Evolutionary conservation across 1,139 yeast genomes (phyloP), one percentile per base, ranked within the genome.

Genomic region (Diutina catenulata): DNA sequence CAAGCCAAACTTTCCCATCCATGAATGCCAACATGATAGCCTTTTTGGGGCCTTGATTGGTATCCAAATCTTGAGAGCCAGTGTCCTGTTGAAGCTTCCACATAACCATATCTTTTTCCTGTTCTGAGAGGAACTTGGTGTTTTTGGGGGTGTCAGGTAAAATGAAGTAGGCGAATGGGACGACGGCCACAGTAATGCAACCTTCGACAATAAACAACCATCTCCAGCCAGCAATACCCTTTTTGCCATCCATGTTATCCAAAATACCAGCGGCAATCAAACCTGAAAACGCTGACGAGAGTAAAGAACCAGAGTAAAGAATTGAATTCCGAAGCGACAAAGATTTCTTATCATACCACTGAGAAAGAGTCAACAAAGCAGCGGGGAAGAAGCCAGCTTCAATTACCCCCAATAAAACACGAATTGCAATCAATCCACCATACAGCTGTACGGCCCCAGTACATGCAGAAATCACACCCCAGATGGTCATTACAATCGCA

Each of bases 281-380:
- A 41, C 94, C 93, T 40, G 86, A 81, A 56, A 82, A 81, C 3
- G 88, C 94, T 52, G 91, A 87, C 20, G 88, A 81, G 42, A 80
- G 64, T 48, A 80, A 70, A 11, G 84, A 75, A 37, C 84, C 80
- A 33, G 80, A 64, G 49, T 70, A 74, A 45, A 78, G 63, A 40
- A 76, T 59, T 11, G 83, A 71, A 49, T 72, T 68, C 50, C 86
- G 62, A 31, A 70, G 56, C 7, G 76, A 60, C 42, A 70, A 57
- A 41, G 70, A 71, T 40, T 62, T 62, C 43, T 67, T 59, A 33
- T 62, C 62, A 45, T 72, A 72, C 65, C 73, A 72, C 45, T 64
- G 62, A 15, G 74, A 64, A 39, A 71, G 57, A 28, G 67, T 60
- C 45, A 64, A 60, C 38, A 71, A 62, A 33, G 70, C 65, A 36